Evolutionary conservation across 352 stramenopile species (phyloP).

Genomic region (Pythium periplocum): DNA sequence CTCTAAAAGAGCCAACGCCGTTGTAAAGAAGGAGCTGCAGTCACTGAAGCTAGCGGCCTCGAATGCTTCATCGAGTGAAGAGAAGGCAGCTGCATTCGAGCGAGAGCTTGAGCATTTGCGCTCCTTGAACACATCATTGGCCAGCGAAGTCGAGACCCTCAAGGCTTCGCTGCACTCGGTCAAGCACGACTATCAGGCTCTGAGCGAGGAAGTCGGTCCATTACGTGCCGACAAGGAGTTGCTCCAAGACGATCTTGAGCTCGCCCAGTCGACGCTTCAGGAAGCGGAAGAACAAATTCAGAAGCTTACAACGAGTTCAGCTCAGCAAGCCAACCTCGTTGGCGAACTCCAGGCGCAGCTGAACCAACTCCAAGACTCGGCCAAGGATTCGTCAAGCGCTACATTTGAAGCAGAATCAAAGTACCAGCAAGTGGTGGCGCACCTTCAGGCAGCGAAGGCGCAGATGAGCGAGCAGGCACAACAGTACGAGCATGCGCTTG

Average conservation of each 20-base stretch:
- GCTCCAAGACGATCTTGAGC: conserved; percentile 17
- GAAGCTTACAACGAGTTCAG: conserved; percentile 4
- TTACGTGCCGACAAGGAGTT: conserved; percentile 20
- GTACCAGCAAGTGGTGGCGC: conserved; percentile 38
- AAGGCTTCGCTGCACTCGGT: background rate
- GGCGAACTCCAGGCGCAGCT: conserved; percentile 42
- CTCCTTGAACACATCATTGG: conserved; percentile 7
- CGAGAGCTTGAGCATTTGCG: conserved; percentile 36
- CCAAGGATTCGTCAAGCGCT: conserved; percentile 47
- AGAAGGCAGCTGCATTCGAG: conserved; percentile 18
- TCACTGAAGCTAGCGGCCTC: background rate
- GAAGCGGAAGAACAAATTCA: conserved; percentile 11
- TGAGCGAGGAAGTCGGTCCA: conserved; percentile 4
- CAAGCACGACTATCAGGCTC: background rate
- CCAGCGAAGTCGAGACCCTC: background rate
- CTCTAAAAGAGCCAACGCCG: background rate
- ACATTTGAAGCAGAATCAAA: conserved; percentile 53
- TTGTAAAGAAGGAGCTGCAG: background rate
- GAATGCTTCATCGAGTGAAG: background rate
- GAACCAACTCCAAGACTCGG: conserved; percentile 59
- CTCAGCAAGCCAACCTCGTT: conserved; percentile 6
- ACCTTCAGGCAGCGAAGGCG: conserved; percentile 26
- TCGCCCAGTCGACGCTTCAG: conserved; percentile 13
- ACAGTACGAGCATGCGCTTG: conserved; percentile 17
- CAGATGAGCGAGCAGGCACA: conserved; percentile 25